phyloP scores from a whole-genome alignment of 2,329 filamentous ascomycete genomes.

The Hymenoscyphus infarciens region DNA sequence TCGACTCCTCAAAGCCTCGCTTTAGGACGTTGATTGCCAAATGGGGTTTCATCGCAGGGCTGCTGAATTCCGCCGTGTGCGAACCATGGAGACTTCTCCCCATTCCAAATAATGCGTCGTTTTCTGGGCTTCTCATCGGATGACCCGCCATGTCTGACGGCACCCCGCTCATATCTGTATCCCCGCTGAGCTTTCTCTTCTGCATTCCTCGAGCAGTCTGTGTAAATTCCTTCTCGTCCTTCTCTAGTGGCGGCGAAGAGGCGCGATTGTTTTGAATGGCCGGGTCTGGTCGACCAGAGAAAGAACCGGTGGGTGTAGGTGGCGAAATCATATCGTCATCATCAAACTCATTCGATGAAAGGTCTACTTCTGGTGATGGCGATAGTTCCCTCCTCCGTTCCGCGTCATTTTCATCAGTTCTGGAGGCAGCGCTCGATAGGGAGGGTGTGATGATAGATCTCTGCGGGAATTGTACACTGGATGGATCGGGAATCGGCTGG shows the following conservation, averaged over 20 bases:
- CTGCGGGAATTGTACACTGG: slow-evolving; percentile 46
- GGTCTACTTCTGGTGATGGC: slow-evolving; percentile 87
- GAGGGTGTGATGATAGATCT: slow-evolving; percentile 77
- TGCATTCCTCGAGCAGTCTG: slow-evolving; percentile 82
- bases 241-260: slow-evolving; percentile 85
- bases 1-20: slow-evolving; percentile 42
- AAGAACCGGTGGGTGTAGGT: slow-evolving; percentile 60
- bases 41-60: slow-evolving; percentile 52
- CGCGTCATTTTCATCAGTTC: slow-evolving; percentile 69
- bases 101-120: slow-evolving; percentile 33
- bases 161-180: slow-evolving; percentile 54
- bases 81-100: slow-evolving; percentile 31
- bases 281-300: slow-evolving; percentile 46
- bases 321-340: slow-evolving; percentile 63
- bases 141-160: slow-evolving; percentile 33
- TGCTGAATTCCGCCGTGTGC: slow-evolving; percentile 40
- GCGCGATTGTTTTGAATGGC: slow-evolving; percentile 62
- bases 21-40: slow-evolving; percentile 40
- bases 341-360: slow-evolving; percentile 84
- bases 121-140: slow-evolving; percentile 27
- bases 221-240: slow-evolving; percentile 94
- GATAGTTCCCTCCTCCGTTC: slow-evolving; percentile 69
- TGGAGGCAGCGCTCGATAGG: slow-evolving; percentile 65
- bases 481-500: slow-evolving; percentile 71
- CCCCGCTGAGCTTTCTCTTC: slow-evolving; percentile 53